Evolutionary conservation across 352 stramenopile genomes (phyloP), one percentile per base, ranked within the genome.

Genomic region (Paralagenidium karlingii): DNA sequence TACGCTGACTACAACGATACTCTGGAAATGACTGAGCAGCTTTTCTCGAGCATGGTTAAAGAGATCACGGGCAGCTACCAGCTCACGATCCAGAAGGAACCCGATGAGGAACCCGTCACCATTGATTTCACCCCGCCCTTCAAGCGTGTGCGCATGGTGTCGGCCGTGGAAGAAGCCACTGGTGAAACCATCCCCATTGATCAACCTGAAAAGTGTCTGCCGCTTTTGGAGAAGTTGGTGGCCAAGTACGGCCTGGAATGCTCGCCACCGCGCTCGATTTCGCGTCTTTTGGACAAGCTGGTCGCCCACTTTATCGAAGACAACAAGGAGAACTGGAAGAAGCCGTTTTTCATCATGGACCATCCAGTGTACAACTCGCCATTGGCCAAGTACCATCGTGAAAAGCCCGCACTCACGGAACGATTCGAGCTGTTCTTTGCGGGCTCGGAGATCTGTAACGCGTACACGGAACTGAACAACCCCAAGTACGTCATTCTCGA

Each of bases 401-500:
- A 68, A 42, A 94, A 94, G 47, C 59, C 73, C 2, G 92, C 84
- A 6, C 68, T 98, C 37, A 95, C 95, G 12, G 95, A 99, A 62
- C 78, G 96, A 41, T 99, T 99, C 55, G 96, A 99, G 71, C 69
- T 99, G 18, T 99, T 99, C 67, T 69, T 97, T 3, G 82, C 87
- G 11, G 94, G 95, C 29, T 63, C 90, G 15, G 96, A 99, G 57
- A 84, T 98, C 54, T 96, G 92, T 44, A 99, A 99, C 63, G 95
- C 96, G 11, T 99, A 98, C 73, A 97, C 90, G 54, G 96, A 99
- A 66, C 79, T 99, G 28, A 99, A 97, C 49, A 95, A 99, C 68
- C 95, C 96, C 12, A 82, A 94, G 5, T 85, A 46, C 21, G 31
- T 45, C 12, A 5, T n/a, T 12, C 12, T 1, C 16, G 13, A 25